Percentiles rank a stretch among this genome's conserved stretches.
Evolutionary conservation across 1,284 basidiomycete species (phyloP).

Genomic region (Tetrapyrgos nigripes): DNA sequence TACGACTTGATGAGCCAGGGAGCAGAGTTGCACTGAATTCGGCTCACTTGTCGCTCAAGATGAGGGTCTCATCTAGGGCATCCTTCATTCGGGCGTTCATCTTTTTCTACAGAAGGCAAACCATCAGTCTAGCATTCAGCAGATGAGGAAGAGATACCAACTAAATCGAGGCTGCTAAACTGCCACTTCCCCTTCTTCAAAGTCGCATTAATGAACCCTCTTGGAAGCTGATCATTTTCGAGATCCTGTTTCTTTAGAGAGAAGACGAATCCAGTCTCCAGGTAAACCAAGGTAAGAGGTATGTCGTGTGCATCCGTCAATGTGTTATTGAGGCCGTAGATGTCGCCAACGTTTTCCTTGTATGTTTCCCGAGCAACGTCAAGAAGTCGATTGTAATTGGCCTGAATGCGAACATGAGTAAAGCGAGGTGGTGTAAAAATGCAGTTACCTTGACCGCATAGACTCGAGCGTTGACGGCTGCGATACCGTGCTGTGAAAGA

Average conservation of each 20-base stretch:
- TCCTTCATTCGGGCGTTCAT: slow-evolving; percentile 86
- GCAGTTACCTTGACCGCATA: slow-evolving; percentile 79
- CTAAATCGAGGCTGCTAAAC: slow-evolving; percentile 85
- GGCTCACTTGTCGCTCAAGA: slow-evolving; percentile 77
- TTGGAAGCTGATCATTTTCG: slow-evolving; percentile 63
- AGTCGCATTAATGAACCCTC: slow-evolving; percentile 72
- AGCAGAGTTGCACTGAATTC: background rate
- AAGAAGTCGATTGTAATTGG: slow-evolving; percentile 81
- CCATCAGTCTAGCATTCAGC: background rate
- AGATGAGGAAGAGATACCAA: slow-evolving; percentile 37
- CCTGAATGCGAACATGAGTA: slow-evolving; percentile 43
- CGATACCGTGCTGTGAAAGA: slow-evolving; percentile 63
- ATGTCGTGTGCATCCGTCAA: slow-evolving; percentile 68
- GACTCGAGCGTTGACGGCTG: slow-evolving; percentile 74
- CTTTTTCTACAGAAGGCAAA: slow-evolving; percentile 60
- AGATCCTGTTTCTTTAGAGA: slow-evolving; percentile 70
- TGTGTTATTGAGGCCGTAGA: slow-evolving; percentile 67
- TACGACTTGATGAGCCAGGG: slow-evolving; percentile 30
- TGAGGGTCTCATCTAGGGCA: slow-evolving; percentile 81
- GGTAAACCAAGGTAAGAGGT: slow-evolving; percentile 70
- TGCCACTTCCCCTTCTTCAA: slow-evolving; percentile 73
- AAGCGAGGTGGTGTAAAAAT: background rate
- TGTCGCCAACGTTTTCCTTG: slow-evolving; percentile 89
- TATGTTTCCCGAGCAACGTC: slow-evolving; percentile 94
- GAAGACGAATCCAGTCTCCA: slow-evolving; percentile 76